Percentiles rank a stretch among this genome's conserved stretches.
Evolutionary conservation across 2,329 filamentous ascomycete species (phyloP).

Genomic region (Dissoconium aciculare): DNA sequence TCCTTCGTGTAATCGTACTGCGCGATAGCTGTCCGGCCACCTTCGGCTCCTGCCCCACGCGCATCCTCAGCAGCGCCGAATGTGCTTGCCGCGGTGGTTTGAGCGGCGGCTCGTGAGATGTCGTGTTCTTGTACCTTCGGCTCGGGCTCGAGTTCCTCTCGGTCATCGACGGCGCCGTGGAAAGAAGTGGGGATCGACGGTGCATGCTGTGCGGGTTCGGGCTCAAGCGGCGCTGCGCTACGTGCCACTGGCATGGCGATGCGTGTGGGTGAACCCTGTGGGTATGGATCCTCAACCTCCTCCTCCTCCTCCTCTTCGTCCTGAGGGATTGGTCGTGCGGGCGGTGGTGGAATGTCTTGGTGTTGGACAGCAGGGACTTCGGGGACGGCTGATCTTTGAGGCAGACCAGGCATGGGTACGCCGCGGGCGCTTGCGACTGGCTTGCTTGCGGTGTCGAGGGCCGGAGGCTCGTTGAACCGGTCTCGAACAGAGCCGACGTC

Average conservation of each 20-base stretch:
- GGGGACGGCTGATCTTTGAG: constrained; percentile 40
- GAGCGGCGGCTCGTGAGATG: constrained; percentile 38
- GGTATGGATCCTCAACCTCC: constrained; percentile 29
- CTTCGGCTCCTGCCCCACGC: constrained; percentile 24
- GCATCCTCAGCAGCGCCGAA: constrained; percentile 31
- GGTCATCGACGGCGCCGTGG: constrained; percentile 46
- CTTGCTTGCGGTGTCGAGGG: constrained; percentile 52
- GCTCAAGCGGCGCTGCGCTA: constrained; percentile 39
- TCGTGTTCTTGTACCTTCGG: constrained; percentile 43
- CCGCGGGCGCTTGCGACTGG: constrained; percentile 48
- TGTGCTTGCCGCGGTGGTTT: constrained; percentile 30
- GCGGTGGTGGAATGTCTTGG: constrained; percentile 31
- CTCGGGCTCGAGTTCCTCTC: constrained; percentile 46
- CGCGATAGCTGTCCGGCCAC: constrained; percentile 59
- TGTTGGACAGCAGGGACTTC: constrained; percentile 41
- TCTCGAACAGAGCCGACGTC: constrained; percentile 64
- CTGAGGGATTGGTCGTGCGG: constrained; percentile 24
- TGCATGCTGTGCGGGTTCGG: constrained; percentile 32
- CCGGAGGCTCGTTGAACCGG: constrained; percentile 58
- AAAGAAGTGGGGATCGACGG: constrained; percentile 49
- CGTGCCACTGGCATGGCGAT: constrained; percentile 74
- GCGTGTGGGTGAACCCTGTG: constrained; percentile 57
- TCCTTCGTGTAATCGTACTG: constrained; percentile 96
- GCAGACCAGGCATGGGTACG: constrained; percentile 64
- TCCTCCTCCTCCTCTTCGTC: constrained; percentile 18